phyloP scores from a whole-genome alignment of 208 protist genomes.

The Trypanosoma avium region DNA sequence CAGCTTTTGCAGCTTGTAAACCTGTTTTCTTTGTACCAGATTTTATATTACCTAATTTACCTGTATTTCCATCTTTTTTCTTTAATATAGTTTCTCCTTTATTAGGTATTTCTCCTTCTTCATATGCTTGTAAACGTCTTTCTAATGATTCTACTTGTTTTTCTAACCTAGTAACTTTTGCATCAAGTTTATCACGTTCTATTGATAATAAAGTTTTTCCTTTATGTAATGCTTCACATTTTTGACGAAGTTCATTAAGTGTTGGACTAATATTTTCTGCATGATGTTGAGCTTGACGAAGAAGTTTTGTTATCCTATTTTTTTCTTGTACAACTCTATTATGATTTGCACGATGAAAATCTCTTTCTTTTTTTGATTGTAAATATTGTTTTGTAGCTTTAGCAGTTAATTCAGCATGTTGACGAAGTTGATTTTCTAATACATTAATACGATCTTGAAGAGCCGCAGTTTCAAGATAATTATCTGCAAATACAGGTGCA shows the following conservation, averaged over 20 bases:
- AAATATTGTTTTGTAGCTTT: constrained; percentile 75
- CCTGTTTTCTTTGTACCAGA: constrained; percentile 16
- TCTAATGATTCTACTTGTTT: constrained; percentile 62
- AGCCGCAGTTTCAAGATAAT: constrained; percentile 82
- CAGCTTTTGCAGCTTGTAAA: not conserved
- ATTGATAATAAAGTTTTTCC: constrained; percentile 76
- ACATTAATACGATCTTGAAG: constrained; percentile 77
- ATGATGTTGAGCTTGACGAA: constrained; percentile 74
- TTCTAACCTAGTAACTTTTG: constrained; percentile 62
- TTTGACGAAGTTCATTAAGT: constrained; percentile 76
- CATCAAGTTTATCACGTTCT: constrained; percentile 76
- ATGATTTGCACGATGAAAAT: constrained; percentile 89
- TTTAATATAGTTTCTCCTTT: constrained; percentile 18
- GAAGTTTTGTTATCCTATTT: constrained; percentile 61
- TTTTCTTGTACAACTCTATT: constrained; percentile 90
- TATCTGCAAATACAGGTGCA: constrained; percentile 72
- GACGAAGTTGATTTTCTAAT: constrained; percentile 75
- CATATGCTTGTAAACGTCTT: constrained; percentile 15
- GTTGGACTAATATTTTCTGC: constrained; percentile 78
- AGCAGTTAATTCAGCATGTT: constrained; percentile 79
- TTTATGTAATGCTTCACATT: constrained; percentile 82
- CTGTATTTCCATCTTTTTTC: constrained; percentile 4
- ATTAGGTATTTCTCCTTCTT: not conserved
- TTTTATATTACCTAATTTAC: constrained; percentile 5
- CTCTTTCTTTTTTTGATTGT: constrained; percentile 83